A percentile compares a stretch with the other conserved stretches of the same genome.
Evolutionary conservation across 352 stramenopile genomes (phyloP).

Genomic region (Pythium plurisporium): DNA sequence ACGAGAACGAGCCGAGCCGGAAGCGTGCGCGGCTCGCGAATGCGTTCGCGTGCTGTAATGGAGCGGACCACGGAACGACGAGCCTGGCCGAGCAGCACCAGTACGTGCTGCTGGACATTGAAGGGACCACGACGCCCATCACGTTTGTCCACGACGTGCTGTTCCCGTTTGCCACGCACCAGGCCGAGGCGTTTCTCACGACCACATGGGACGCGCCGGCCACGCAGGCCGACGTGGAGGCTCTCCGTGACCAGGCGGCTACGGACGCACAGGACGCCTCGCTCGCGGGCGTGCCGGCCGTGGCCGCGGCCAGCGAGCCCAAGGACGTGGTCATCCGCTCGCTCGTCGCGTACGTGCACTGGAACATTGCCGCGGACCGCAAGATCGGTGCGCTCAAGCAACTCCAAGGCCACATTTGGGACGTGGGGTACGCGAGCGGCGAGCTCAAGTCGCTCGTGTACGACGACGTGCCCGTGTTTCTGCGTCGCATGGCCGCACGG

Average conservation of each 20-base stretch:
- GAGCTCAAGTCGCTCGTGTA: constrained; percentile 89
- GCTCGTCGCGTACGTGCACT: constrained; percentile 56
- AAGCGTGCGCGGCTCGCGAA: constrained; percentile 31
- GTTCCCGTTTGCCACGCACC: constrained; percentile 87
- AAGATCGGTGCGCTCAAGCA: constrained; percentile 89
- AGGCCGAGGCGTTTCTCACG: constrained; percentile 53
- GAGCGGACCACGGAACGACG: neutral
- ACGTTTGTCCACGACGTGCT: constrained; percentile 95
- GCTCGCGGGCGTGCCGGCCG: constrained; percentile 25
- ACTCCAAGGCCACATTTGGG: constrained; percentile 90
- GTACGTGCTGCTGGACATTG: constrained; percentile 94
- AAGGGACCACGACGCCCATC: constrained; percentile 95
- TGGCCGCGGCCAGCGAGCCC: constrained; percentile 12
- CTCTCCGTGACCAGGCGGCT: constrained; percentile 40
- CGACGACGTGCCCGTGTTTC: constrained; percentile 83
- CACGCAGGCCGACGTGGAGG: constrained; percentile 47
- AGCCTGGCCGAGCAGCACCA: constrained; percentile 74
- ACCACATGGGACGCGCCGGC: constrained; percentile 49
- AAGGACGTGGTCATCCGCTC: constrained; percentile 29
- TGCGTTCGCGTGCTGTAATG: constrained; percentile 9
- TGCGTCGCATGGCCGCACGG: constrained; percentile 70
- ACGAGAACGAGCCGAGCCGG: constrained; percentile 38
- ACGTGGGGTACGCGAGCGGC: constrained; percentile 81
- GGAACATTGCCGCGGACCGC: constrained; percentile 66
- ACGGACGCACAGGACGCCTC: constrained; percentile 24